phyloP scores from a whole-genome alignment of 2,329 filamentous ascomycete species.

The Didymella pinodella region DNA sequence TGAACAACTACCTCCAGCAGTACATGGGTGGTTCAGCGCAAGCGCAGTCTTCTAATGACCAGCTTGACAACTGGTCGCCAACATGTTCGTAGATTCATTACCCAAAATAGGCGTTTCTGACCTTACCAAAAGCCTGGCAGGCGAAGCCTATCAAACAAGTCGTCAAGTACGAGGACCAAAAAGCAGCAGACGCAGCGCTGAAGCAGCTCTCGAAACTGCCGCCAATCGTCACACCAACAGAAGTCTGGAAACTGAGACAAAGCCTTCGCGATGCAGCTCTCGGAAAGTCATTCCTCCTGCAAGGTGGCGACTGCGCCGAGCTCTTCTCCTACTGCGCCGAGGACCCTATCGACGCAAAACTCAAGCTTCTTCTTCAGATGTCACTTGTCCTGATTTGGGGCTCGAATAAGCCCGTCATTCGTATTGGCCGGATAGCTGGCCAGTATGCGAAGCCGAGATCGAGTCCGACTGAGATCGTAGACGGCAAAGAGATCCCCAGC shows the following conservation, averaged over 20 bases:
- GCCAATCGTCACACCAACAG: constrained; percentile 78
- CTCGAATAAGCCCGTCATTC: constrained; percentile 79
- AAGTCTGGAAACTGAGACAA: constrained; percentile 81
- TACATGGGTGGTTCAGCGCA: constrained; percentile 18
- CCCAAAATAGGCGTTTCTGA: constrained; percentile 18
- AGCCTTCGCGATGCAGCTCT: constrained; percentile 84
- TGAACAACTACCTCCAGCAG: constrained; percentile 25
- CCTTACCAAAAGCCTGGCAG: constrained; percentile 68
- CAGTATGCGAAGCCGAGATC: constrained; percentile 97
- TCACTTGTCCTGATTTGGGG: constrained; percentile 95
- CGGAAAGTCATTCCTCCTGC: constrained; percentile 90
- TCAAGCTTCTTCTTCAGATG: constrained; percentile 97
- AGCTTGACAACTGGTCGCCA: constrained; percentile 49
- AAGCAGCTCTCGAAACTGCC: constrained; percentile 73
- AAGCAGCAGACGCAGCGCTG: constrained; percentile 66
- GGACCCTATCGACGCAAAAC: constrained; percentile 89
- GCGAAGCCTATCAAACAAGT: constrained; percentile 80
- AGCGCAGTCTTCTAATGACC: constrained; percentile 11
- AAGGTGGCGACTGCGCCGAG: constrained; percentile 97
- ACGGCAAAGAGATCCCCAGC: constrained; percentile 82
- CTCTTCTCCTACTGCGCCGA: constrained; percentile 96
- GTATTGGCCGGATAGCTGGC: constrained; percentile 94
- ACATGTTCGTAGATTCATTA: constrained; percentile 41
- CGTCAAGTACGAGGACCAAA: constrained; percentile 71
- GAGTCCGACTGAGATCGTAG: constrained; percentile 81